These are phyloP conservation scores for Phanerodontia chrysosporium DNA, from an alignment of 768 basidiomycete genomes.

Conservation along the genomic window DNA sequence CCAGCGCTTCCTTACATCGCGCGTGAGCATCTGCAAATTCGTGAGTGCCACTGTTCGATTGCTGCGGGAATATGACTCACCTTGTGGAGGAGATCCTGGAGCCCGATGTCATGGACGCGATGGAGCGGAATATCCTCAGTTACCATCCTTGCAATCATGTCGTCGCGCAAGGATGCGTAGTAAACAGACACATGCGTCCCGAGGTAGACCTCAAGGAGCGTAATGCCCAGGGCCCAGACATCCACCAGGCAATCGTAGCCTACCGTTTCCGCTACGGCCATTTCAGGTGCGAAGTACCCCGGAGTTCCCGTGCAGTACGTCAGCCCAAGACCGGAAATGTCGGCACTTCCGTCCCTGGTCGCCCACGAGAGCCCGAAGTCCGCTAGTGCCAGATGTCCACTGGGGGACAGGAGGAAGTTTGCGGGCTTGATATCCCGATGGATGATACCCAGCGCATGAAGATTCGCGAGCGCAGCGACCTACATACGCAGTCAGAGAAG, in stretches of 20 bases:
- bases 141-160: not conserved
- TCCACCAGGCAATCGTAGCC: slow-evolving; percentile 37
- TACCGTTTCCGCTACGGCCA: not conserved
- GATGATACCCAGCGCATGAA: slow-evolving; percentile 1
- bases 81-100: not conserved
- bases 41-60: not conserved
- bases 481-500: not conserved
- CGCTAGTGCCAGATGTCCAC: slow-evolving; percentile 5
- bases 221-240: slow-evolving; percentile 47
- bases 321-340: not conserved
- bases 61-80: not conserved
- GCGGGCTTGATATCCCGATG: slow-evolving; percentile 13
- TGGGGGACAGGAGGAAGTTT: slow-evolving; percentile 5
- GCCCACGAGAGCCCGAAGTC: slow-evolving; percentile 5
- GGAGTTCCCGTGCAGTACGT: not conserved
- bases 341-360: not conserved
- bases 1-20: not conserved
- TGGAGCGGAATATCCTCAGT: not conserved
- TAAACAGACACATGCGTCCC: not conserved
- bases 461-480: slow-evolving; percentile 5
- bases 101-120: not conserved
- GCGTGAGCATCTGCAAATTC: not conserved
- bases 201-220: slow-evolving; percentile 40
- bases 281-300: slow-evolving; percentile 1
- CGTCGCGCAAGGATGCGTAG: not conserved